Evolutionary conservation across 2,329 filamentous ascomycete genomes (phyloP).

Genomic region (Claviceps monticola): DNA sequence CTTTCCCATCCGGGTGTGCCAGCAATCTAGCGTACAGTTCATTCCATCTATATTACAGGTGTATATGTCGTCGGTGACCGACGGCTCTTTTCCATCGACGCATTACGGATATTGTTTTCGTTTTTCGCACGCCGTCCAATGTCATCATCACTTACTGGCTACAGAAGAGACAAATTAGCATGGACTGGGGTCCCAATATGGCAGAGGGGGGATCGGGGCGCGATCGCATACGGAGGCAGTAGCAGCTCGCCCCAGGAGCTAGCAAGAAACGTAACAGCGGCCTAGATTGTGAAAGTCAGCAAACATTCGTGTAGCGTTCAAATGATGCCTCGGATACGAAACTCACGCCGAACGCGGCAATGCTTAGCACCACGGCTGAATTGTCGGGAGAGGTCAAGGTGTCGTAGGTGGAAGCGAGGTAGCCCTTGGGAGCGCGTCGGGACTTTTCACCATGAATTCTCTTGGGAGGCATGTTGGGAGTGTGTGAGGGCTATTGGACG

Average conservation of each 20-base stretch:
- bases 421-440: conserved; percentile 32
- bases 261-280: conserved; percentile 45
- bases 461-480: conserved; percentile 45
- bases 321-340: neutral
- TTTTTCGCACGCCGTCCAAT: neutral
- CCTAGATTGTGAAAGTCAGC: conserved; percentile 6
- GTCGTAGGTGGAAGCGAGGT: conserved; percentile 44
- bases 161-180: neutral
- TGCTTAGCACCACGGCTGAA: conserved; percentile 51
- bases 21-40: conserved; percentile 1
- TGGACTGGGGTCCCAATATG: neutral
- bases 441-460: conserved; percentile 38
- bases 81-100: neutral
- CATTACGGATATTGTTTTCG: neutral
- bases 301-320: neutral
- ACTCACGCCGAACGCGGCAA: conserved; percentile 55
- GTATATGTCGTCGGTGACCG: conserved; percentile 5
- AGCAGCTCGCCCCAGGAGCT: conserved; percentile 55
- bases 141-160: neutral
- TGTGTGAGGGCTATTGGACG: neutral
- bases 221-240: conserved; percentile 43
- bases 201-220: neutral
- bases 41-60: conserved; percentile 15
- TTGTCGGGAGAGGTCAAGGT: conserved; percentile 54
- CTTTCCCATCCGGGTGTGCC: neutral